Conservation (phyloP, 176 grass and related monocot species). For the barley (Hordeum vulgare) region DNA sequence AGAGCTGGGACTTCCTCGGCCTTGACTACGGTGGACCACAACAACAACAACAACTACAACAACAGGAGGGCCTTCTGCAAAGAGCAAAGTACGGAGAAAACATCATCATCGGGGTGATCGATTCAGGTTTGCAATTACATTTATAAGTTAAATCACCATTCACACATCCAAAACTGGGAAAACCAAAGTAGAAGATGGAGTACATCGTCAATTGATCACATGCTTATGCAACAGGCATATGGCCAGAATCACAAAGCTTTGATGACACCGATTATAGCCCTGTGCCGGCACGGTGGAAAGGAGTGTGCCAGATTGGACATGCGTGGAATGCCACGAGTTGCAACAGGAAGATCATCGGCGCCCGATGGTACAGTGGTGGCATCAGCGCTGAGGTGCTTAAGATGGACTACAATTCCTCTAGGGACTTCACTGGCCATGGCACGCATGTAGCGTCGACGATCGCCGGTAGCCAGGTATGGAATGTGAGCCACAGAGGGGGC, state of each 20-base stretch:
- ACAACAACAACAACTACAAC: neutral
- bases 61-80: neutral
- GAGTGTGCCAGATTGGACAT: conserved; percentile 25
- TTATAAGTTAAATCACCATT: neutral
- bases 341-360: conserved; percentile 59
- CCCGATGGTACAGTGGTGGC: conserved; percentile 31
- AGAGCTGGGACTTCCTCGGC: conserved; percentile 41
- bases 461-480: conserved; percentile 24
- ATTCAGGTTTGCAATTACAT: conserved; percentile 15
- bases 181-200: neutral
- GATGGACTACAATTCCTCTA: conserved; percentile 22
- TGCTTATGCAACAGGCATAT: conserved; percentile 22
- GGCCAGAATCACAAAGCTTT: conserved; percentile 72
- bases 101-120: conserved; percentile 34
- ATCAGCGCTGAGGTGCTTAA: neutral
- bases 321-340: conserved; percentile 31
- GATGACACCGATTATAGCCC: conserved; percentile 30
- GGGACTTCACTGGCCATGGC: conserved; percentile 25
- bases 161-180: neutral
- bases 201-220: neutral
- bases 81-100: conserved; percentile 37
- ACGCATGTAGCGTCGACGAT: conserved; percentile 49
- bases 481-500: conserved; percentile 12
- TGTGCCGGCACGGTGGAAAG: conserved; percentile 33
- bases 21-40: neutral